These are phyloP conservation scores for Trapa bicornis DNA, from an alignment of 345 rosid genomes.

Conservation along the genomic window DNA sequence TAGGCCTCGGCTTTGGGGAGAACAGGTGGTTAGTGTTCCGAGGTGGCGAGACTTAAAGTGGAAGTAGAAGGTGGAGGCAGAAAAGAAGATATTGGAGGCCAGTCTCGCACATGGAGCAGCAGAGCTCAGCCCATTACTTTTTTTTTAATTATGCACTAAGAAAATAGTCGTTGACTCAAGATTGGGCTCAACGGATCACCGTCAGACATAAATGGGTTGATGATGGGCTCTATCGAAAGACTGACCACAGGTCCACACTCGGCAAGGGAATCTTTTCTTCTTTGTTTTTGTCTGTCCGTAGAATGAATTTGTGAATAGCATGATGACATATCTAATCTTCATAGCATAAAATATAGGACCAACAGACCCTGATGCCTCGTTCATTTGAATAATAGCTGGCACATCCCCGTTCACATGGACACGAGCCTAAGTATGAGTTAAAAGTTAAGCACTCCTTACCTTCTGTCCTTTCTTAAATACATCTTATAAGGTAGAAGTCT, in stretches of 20 bases:
- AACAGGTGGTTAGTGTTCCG: slow-evolving; percentile 20
- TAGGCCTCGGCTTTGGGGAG: slow-evolving; percentile 14
- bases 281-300: too few species aligned
- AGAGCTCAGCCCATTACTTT: too few species aligned
- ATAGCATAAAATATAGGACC: neutral
- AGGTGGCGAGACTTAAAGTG: slow-evolving; percentile 69
- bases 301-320: too few species aligned
- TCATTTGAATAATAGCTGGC: neutral
- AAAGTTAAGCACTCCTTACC: neutral
- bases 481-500: neutral
- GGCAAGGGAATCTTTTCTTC: too few species aligned
- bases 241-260: too few species aligned
- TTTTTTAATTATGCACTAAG: too few species aligned
- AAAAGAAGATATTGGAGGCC: slow-evolving; percentile 24
- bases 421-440: neutral
- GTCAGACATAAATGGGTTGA: too few species aligned
- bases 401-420: neutral
- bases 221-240: too few species aligned
- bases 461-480: neutral
- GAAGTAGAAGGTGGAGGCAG: slow-evolving; percentile 73
- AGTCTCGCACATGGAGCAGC: too few species aligned
- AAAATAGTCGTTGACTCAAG: too few species aligned
- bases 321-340: neutral
- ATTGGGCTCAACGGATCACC: too few species aligned
- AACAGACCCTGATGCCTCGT: too few species aligned